These are phyloP conservation scores for Rhizopogon rudus DNA, from an alignment of 768 basidiomycete species.

Conservation along the genomic window DNA sequence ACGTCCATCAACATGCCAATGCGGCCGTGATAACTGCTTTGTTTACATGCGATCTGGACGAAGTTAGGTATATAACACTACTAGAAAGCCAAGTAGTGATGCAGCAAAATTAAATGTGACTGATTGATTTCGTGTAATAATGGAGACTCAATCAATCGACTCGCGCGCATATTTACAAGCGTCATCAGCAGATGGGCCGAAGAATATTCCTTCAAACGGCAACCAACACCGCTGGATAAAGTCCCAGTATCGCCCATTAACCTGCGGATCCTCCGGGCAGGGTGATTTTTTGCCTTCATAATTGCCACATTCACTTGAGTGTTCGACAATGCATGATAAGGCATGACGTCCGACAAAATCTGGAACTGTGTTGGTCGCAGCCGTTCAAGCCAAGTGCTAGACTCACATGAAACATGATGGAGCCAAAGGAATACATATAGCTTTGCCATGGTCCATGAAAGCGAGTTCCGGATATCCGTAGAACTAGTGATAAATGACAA, in stretches of 20 bases:
- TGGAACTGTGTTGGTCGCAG: neutral
- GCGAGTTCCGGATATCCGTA: neutral
- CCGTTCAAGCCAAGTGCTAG: neutral
- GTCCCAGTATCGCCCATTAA: neutral
- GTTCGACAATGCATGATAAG: neutral
- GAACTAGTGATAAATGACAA: constrained; percentile 1
- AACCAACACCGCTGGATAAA: neutral
- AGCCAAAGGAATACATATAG: constrained; percentile 16
- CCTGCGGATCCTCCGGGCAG: neutral
- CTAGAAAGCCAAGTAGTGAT: too few species aligned
- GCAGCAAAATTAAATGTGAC: too few species aligned
- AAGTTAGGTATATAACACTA: too few species aligned
- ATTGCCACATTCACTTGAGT: neutral
- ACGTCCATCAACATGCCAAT: too few species aligned
- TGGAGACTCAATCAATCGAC: too few species aligned
- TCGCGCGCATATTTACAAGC: too few species aligned
- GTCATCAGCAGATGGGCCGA: too few species aligned
- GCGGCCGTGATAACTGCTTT: too few species aligned
- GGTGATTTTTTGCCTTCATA: too few species aligned
- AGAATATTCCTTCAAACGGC: too few species aligned
- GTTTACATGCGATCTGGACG: too few species aligned
- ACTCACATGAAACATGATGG: constrained; percentile 14
- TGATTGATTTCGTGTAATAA: too few species aligned
- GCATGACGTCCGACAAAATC: neutral
- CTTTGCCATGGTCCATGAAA: neutral